Evolutionary conservation across 2,329 filamentous ascomycete species (phyloP), one percentile per base, ranked within the genome.

Genomic region (Cladophialophora chaetospira): DNA sequence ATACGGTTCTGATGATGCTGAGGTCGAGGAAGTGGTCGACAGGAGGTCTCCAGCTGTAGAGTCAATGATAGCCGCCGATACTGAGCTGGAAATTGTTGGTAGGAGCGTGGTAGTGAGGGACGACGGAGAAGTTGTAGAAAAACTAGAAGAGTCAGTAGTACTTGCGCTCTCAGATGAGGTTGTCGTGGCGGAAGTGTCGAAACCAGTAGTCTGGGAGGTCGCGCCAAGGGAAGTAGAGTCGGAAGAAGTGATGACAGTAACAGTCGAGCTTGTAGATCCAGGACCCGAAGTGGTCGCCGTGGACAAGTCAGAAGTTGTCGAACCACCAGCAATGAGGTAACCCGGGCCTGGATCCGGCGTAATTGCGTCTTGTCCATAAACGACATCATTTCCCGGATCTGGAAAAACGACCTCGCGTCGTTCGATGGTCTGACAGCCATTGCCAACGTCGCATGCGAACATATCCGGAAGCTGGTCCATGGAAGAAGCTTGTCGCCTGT

Each of bases 371-470:
- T 66, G 68, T 11, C 70, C 72, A 1, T 63, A 62, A 4, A 69
- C 72, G 42, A 84, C 78, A 54, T 82, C 78, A 0, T 76, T 71
- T 46, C 88, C 88, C 5, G 87, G 85, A 51, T 84, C 70, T 35
- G 88, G 88, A 75, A 87, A 91, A 64, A 78, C 68, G 31, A 88
- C 77, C 57, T 88, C 83, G 43, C 77, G 69, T 33, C 77, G 75
- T 66, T 86, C 83, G 5, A 71, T 69, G 31, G 85, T 88, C 38
- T 69, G 75, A 74, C 87, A 90, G 46, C 73, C 77, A 51, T 82
- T 81, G 44, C 70, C 70, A 48, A 89, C 72, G 70, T 91, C 91
- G 72, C 86, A 88, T 50, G 87, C 79, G 69, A 90, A 91, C 71
- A 91, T 82, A 44, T 79, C 72, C 1, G 89, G 88, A 1, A 88